Conservation (phyloP, 2,329 filamentous ascomycete genomes). For the Colletotrichum tofieldiae region DNA sequence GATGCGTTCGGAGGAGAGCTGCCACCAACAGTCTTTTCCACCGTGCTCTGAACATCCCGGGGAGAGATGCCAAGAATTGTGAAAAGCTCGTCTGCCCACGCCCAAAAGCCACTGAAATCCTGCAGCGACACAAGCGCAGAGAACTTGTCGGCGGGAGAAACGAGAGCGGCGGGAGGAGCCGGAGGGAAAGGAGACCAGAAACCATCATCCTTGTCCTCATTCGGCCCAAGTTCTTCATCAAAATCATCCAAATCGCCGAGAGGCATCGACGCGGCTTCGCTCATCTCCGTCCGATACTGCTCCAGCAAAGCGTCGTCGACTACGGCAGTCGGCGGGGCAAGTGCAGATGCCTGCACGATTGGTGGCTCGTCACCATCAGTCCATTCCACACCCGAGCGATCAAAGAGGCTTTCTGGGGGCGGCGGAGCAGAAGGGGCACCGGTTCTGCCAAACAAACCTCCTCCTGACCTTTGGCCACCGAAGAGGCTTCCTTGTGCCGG, state of each 20-base stretch:
- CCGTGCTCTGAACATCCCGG: slow-evolving; percentile 1
- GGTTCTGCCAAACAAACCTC: neutral
- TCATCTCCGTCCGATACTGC: slow-evolving; percentile 91
- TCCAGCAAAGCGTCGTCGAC: slow-evolving; percentile 87
- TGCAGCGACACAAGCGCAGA: slow-evolving; percentile 68
- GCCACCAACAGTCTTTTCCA: neutral
- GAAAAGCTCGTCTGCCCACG: slow-evolving; percentile 51
- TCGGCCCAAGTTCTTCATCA: neutral
- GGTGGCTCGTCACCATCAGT: neutral
- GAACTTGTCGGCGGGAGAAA: slow-evolving; percentile 49
- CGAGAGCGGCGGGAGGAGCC: no score
- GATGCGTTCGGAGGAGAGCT: slow-evolving; percentile 36
- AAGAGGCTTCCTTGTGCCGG: neutral
- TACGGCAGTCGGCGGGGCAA: slow-evolving; percentile 92
- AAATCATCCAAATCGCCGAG: slow-evolving; percentile 74
- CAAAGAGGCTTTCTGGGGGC: neutral
- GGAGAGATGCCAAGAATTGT: slow-evolving; percentile 46
- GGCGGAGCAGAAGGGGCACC: neutral
- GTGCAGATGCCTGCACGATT: slow-evolving; percentile 66
- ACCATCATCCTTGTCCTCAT: slow-evolving; percentile 14
- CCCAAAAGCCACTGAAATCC: slow-evolving; percentile 70
- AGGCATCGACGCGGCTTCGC: slow-evolving; percentile 83
- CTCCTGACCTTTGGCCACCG: neutral
- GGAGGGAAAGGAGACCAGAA: neutral
- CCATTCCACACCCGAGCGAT: neutral